phyloP scores from a whole-genome alignment of 306 rosid genomes.

The Cicer cuneatum region DNA sequence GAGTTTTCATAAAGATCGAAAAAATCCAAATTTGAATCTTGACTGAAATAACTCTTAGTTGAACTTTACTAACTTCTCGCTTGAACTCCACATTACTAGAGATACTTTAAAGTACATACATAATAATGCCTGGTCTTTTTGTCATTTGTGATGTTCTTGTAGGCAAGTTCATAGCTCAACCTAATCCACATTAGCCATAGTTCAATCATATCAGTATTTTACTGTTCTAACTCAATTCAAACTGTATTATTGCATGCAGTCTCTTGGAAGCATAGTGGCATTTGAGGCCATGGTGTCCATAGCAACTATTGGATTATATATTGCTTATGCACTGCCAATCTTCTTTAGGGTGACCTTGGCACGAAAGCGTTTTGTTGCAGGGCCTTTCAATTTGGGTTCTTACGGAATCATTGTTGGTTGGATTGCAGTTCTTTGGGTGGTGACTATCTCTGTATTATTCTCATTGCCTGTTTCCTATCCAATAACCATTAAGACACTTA shows the following conservation, averaged over 20 bases:
- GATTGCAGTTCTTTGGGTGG: conserved; percentile 91
- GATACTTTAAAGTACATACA: too few species aligned
- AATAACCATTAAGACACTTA: conserved; percentile 68
- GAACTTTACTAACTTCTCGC: too few species aligned
- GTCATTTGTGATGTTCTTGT: not conserved
- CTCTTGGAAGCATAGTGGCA: conserved; percentile 96
- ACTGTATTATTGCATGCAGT: conserved; percentile 53
- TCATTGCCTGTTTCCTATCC: conserved; percentile 90
- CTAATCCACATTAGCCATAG: not conserved
- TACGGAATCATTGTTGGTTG: conserved; percentile 74
- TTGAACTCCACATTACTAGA: too few species aligned
- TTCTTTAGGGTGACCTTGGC: conserved; percentile 91
- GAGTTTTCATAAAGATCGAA: too few species aligned
- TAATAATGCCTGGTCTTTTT: too few species aligned
- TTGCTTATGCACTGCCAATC: conserved; percentile 95
- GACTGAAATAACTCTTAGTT: too few species aligned
- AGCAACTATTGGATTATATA: conserved; percentile 87
- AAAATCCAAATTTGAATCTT: too few species aligned
- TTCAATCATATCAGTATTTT: not conserved
- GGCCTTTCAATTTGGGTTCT: conserved; percentile 88
- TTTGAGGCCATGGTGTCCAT: conserved; percentile 96
- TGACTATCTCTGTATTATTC: conserved; percentile 75
- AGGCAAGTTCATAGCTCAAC: conserved; percentile 10
- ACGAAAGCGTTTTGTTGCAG: conserved; percentile 60
- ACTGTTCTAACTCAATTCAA: conserved; percentile 35